A percentile compares a stretch with the other conserved stretches of the same genome.
Evolutionary conservation across 768 basidiomycete genomes (phyloP).

Genomic region (Rhizopogon sp.): DNA sequence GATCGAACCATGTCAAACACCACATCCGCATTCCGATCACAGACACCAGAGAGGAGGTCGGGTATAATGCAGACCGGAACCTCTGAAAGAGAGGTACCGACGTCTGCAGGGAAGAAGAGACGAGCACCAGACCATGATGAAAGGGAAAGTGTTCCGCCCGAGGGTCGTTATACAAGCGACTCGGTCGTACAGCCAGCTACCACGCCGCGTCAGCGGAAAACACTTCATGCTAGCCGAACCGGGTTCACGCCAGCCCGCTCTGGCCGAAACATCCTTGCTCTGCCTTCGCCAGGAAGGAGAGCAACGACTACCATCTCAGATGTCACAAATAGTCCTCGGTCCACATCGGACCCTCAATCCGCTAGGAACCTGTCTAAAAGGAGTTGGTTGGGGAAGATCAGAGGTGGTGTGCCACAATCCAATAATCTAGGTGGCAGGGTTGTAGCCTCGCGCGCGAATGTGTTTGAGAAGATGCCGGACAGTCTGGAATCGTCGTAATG

Average conservation of each 20-base stretch:
- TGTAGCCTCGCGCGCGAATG: constrained; percentile 4
- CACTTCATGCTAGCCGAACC: constrained; percentile 50
- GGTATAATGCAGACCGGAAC: constrained; percentile 37
- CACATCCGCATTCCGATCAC: constrained; percentile 38
- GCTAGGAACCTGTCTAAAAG: constrained; percentile 44
- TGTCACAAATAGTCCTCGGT: constrained; percentile 63
- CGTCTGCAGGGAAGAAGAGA: constrained; percentile 61
- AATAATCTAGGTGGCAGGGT: not conserved
- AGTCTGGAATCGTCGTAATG: not conserved
- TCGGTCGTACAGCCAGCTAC: constrained; percentile 38
- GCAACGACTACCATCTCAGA: constrained; percentile 44
- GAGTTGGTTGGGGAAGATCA: constrained; percentile 71
- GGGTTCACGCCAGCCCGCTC: constrained; percentile 71
- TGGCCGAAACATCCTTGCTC: constrained; percentile 23
- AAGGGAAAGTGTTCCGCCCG: constrained; percentile 52
- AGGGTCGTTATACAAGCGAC: constrained; percentile 50
- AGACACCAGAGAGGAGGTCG: constrained; percentile 45
- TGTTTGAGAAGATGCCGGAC: constrained; percentile 9
- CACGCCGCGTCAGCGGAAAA: constrained; percentile 56
- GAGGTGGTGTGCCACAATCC: constrained; percentile 31
- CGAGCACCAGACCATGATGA: constrained; percentile 78
- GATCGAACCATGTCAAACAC: constrained; percentile 36
- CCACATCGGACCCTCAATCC: constrained; percentile 17
- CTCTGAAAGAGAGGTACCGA: constrained; percentile 37
- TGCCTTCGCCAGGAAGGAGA: constrained; percentile 47